A percentile compares a stretch with the other conserved stretches of the same genome.
Conservation (phyloP, 2,329 filamentous ascomycete genomes). For the Alternaria triticina region DNA sequence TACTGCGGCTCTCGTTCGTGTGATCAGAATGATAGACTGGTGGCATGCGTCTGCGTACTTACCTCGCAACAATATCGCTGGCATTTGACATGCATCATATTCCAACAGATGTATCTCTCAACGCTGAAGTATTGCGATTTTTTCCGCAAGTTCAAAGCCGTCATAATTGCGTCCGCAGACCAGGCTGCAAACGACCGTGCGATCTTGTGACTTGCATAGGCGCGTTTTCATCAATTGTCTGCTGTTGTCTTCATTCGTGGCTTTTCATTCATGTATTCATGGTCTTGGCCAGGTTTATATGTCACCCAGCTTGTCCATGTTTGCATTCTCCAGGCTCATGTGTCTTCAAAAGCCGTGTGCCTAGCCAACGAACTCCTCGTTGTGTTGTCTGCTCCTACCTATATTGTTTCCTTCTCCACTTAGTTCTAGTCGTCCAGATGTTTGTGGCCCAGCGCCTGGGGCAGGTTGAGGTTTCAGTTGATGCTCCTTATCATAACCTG, state of each 20-base stretch:
- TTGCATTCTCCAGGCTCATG: neutral
- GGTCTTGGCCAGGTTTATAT: neutral
- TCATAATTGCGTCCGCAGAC: neutral
- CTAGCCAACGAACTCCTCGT: neutral
- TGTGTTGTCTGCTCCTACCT: neutral
- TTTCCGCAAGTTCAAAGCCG: neutral
- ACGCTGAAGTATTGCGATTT: no score
- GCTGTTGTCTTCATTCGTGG: no score
- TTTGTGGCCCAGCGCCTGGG: conserved; percentile 14
- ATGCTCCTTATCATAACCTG: conserved; percentile 20
- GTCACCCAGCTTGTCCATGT: neutral
- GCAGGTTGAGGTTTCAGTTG: conserved; percentile 29
- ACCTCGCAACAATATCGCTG: neutral
- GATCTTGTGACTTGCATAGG: neutral
- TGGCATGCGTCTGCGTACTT: neutral
- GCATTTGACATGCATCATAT: neutral
- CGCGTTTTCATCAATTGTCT: neutral
- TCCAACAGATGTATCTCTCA: neutral
- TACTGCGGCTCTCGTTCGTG: neutral
- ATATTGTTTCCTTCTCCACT: neutral
- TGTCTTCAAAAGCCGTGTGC: neutral
- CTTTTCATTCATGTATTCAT: neutral
- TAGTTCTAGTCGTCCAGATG: neutral
- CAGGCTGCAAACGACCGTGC: neutral
- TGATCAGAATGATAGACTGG: neutral